Percentiles rank a stretch among this genome's conserved stretches.
phyloP scores from a whole-genome alignment of 495 filamentous ascomycete species.

The Neurospora sp. region DNA sequence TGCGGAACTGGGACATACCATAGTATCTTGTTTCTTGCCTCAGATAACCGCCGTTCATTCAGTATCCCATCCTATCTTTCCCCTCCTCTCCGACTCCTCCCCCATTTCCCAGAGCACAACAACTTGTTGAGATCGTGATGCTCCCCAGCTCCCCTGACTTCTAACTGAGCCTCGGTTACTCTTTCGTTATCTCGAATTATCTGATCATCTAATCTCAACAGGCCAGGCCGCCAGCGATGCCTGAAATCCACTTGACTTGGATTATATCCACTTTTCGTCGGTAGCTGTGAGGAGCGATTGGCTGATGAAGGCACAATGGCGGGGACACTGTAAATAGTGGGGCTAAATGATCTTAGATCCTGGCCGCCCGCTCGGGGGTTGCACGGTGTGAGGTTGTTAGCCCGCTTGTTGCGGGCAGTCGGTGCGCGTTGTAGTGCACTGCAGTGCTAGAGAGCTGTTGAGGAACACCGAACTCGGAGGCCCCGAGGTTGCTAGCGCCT shows the following conservation, averaged over 20 bases:
- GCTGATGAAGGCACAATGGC: background rate
- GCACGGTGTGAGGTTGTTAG: slow-evolving; percentile 1
- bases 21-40: background rate
- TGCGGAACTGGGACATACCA: background rate
- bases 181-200: background rate
- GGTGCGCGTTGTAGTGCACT: background rate
- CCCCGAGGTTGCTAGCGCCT: background rate
- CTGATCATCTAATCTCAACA: slow-evolving; percentile 17
- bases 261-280: background rate
- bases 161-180: background rate
- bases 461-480: background rate
- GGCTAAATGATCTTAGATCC: slow-evolving; percentile 26
- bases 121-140: background rate
- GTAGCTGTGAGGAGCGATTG: background rate
- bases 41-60: background rate
- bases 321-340: slow-evolving; percentile 2
- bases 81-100: background rate
- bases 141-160: background rate
- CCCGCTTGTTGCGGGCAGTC: background rate
- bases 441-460: background rate
- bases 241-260: background rate
- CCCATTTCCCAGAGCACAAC: background rate
- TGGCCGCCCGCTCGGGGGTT: background rate
- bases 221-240: background rate
- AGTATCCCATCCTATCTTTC: background rate